Evolutionary conservation across 1,284 basidiomycete genomes (phyloP), one percentile per base, ranked within the genome.

Genomic region (Heimioporus retisporus): DNA sequence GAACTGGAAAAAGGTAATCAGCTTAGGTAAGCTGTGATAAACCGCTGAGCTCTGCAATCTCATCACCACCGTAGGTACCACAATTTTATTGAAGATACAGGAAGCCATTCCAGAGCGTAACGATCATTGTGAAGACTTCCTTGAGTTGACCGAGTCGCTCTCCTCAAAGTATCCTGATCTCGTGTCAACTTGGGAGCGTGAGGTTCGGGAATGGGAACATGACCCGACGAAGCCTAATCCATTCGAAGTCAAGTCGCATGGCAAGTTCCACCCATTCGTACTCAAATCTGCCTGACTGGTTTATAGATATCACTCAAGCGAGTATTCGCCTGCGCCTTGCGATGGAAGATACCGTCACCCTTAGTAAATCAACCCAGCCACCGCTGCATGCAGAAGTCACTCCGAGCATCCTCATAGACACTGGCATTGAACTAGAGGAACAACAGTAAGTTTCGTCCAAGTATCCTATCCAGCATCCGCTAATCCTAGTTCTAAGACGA

Each of bases 31-130:
- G n/a, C n/a, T n/a, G n/a, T n/a, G n/a, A n/a, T n/a, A n/a, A n/a
- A n/a, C n/a, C n/a, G n/a, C n/a, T n/a, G n/a, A n/a, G n/a, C n/a
- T n/a, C n/a, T n/a, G n/a, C n/a, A n/a, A n/a, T n/a, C n/a, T n/a
- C n/a, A n/a, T n/a, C n/a, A n/a, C n/a, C n/a, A n/a, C n/a, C n/a
- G n/a, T n/a, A n/a, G n/a, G n/a, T n/a, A n/a, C n/a, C n/a, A n/a
- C n/a, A n/a, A n/a, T n/a, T n/a, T n/a, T n/a, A n/a, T 6, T 25
- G 8, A 67, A 67, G 48, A 14, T 67, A 7, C 65, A 53, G 44
- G 65, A 63, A 57, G 63, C 63, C 0, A 35, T 67, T 2, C 54
- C 60, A 0, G 56, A 64, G 14, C 15, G 19, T 13, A 64, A 59
- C 16, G 40, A 64, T 4, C 63, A 64, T 16, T 15, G 40, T 25